Base-by-base conservation (phyloP, 2,329 filamentous ascomycete genomes). In the Chalaropsis ovoidea region DNA sequence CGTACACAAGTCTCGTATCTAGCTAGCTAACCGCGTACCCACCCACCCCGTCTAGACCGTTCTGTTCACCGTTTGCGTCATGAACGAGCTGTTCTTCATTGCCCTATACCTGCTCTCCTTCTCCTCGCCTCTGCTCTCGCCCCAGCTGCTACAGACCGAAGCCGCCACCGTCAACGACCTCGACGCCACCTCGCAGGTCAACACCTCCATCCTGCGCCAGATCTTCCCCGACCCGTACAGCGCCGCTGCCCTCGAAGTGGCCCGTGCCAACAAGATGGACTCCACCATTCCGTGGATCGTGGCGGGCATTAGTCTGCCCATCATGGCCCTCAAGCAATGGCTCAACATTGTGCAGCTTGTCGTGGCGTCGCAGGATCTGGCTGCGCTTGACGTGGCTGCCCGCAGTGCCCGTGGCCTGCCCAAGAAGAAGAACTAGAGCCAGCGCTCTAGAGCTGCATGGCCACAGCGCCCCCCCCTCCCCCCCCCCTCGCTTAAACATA, bases 61-160 rank as follows among this genome's bases (percentile, higher is more conserved):
- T 58, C 82, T 99, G 52, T 99, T 99, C 78, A 77, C 90, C 68
- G 89, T 90, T 77, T 99, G 94, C 80, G 82, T 85, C 67, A 78
- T 95, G 70, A 99, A 99, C 76, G 94, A 99, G 77, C 78, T 92
- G 69, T 99, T 96, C 82, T 99, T 99, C 81, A 96, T 99, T 74
- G 92, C 90, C 39, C 85, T 99, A 68, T 99, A 99, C 79, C 88
- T 99, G 64, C 87, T 99, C 67, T 96, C 92, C 72, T 99, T 99
- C 81, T 95, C 89, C 67, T 95, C 90, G 66, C 93, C 93, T 1
- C 83, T 86, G 45, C 84, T 97, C 65, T 94, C 90, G 1, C 93
- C 94, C 0, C 90, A 90, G 67, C 87, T 97, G 63, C 85, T 87
- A 69, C 79, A 80, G 65, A 79, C 78, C 63, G 77, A 75, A 41